Percentiles rank a stretch among this genome's conserved stretches.
Evolutionary conservation across 352 stramenopile species (phyloP).

Genomic region (Pythium sp.): DNA sequence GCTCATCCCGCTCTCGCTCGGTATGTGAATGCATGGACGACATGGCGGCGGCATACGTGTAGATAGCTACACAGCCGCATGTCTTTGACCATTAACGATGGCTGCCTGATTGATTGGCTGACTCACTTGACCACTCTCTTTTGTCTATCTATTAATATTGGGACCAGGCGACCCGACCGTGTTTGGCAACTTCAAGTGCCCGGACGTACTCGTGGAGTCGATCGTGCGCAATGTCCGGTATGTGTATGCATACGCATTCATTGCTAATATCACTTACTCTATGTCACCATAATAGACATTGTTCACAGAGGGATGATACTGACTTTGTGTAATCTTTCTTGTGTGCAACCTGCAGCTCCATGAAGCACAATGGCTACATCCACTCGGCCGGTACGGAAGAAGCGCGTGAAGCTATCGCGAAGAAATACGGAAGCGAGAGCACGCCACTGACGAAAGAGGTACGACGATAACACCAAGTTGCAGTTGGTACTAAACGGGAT

Average conservation of each 20-base stretch:
- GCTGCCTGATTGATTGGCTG: neutral
- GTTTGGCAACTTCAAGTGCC: conserved; percentile 91
- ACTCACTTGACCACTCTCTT: conserved; percentile 11
- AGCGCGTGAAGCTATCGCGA: conserved; percentile 88
- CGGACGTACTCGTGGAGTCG: conserved; percentile 80
- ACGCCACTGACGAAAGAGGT: conserved; percentile 77
- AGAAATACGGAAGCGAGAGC: conserved; percentile 57
- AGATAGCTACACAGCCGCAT: neutral
- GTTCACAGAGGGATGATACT: neutral
- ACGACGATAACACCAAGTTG: neutral
- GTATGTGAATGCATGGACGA: conserved; percentile 18
- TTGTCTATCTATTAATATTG: conserved; percentile 1
- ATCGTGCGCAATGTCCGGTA: conserved; percentile 65
- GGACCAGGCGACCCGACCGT: conserved; percentile 87
- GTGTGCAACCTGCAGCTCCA: conserved; percentile 33
- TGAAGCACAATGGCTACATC: conserved; percentile 92
- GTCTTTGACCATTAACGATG: neutral
- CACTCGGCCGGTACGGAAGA: conserved; percentile 87
- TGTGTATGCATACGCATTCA: neutral
- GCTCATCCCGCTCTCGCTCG: conserved; percentile 92
- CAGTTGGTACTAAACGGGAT: neutral
- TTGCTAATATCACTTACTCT: too few species aligned
- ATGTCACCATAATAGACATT: neutral
- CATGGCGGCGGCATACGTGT: too few species aligned
- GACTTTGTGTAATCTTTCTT: neutral